Base-by-base conservation (phyloP, 2,329 filamentous ascomycete genomes). In the Epichloe hybrida region DNA sequence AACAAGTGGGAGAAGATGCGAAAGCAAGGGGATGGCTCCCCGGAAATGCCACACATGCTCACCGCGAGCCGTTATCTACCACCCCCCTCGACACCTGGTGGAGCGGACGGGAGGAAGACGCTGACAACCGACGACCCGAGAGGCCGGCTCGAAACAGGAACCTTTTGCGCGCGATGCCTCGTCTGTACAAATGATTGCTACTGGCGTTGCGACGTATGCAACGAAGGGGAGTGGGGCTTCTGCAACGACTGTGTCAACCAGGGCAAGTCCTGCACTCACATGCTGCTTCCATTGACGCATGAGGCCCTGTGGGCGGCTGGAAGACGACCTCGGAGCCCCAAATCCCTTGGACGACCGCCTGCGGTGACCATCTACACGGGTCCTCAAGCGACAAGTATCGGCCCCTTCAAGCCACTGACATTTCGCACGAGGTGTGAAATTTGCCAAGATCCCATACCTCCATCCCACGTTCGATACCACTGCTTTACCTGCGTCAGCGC, bases 141-240 rank as follows among this genome's bases (percentile, higher is more conserved):
- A 4, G 74, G 75, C 39, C 74, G 87, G 23, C 68, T 93, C 1
- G 81, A 93, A 65, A 82, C 79, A 49, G 91, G 91, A 20, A 82
- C 87, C 5, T 96, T 96, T 65, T 97, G 91, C 63, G 80, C 84
- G 38, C 76, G 77, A 46, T 96, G 91, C 63, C 71, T 76, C 17
- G 72, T 77, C 0, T 86, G 81, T 71, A 77, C 88, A 0, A 90
- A 94, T 59, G 78, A 84, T 48, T 93, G 88, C 66, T 95, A 87
- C 66, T 97, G 90, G 91, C 83, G 86, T 55, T 97, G 91, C 64
- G 80, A 85, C 53, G 65, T 76, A 27, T 97, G 91, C 68, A 95
- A 95, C 59, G 82, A 93, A 55, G 91, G 91, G 5, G 90, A 94
- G 61, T 97, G 90, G 90, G 91, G 91, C 0, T 96, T 88, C 63